Evolutionary conservation across 2,329 filamentous ascomycete genomes (phyloP).

Genomic region (Torrubiellomyces zombiae): DNA sequence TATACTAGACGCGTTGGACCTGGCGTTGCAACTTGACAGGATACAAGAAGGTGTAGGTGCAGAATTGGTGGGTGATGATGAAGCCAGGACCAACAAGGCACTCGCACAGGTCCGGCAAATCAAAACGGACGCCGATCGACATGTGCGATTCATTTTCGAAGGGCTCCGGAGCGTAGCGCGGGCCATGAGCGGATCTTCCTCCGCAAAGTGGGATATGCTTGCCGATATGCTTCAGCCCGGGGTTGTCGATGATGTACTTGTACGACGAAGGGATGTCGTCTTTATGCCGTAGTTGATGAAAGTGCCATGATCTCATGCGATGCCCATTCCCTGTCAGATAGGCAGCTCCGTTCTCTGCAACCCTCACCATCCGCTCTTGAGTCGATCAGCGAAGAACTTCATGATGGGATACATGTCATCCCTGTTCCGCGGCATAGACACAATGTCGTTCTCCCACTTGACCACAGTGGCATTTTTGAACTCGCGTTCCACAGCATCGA

Average conservation of each 20-base stretch:
- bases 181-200: slow-evolving; percentile 44
- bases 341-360: no score
- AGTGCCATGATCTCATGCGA: slow-evolving; percentile 5
- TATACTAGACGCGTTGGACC: slow-evolving; percentile 60
- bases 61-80: slow-evolving; percentile 10
- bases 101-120: slow-evolving; percentile 40
- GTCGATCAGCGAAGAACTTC: slow-evolving; percentile 57
- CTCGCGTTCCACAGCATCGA: slow-evolving; percentile 44
- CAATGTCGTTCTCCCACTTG: slow-evolving; percentile 52
- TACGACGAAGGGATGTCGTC: slow-evolving; percentile 5
- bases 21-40: slow-evolving; percentile 54
- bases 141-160: slow-evolving; percentile 53
- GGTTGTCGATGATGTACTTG: slow-evolving; percentile 9
- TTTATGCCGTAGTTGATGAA: background rate
- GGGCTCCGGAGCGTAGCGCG: slow-evolving; percentile 61
- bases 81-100: slow-evolving; percentile 15
- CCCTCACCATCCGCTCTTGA: slow-evolving; percentile 19
- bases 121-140: slow-evolving; percentile 43
- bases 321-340: slow-evolving; percentile 7
- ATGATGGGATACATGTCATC: slow-evolving; percentile 87
- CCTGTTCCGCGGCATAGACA: slow-evolving; percentile 66
- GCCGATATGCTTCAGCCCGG: slow-evolving; percentile 59
- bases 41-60: slow-evolving; percentile 23
- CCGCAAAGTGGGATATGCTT: slow-evolving; percentile 59
- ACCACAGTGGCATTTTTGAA: slow-evolving; percentile 53